Evolutionary conservation across 2,329 filamentous ascomycete species (phyloP), one percentile per base, ranked within the genome.

Genomic region (Talaromyces islandicus): DNA sequence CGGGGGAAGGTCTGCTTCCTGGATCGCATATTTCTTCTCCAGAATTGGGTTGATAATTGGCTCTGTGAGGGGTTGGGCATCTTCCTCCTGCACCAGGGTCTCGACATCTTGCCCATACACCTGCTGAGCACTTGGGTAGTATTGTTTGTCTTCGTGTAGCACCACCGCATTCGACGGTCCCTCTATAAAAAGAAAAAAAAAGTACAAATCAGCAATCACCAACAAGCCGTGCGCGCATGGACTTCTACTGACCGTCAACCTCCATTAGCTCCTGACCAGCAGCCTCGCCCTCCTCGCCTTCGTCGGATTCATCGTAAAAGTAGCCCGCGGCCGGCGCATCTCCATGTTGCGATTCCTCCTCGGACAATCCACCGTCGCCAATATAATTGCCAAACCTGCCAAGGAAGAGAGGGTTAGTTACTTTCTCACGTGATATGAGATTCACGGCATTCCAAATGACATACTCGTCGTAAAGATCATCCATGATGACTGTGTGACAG

Each of bases 141-240:
- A 99, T 74, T 97, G 94, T 76, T 99, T 99, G 79, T 99, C 94
- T 81, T 99, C 94, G 78, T 99, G 94, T 52, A 99, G 84, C 60
- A 99, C 85, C n/a, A 99, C 92, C 56, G 94, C 93, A 75, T 97
- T 99, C 5, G 92, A 97, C 3, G 93, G 90, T 14, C 90, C 92
- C 54, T 92, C 88, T 74, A 91, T 86, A 58, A 14, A 35, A 6
- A 35, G 6, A 84, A 65, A 58, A 14, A 35, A 6, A 35, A 27
- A 84, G 65, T 11, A 19, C 17, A 63, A 60, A 56, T 56, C 11
- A 54, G 60, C 25, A 60, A 62, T 75, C 60, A 75, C 72, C 59
- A 58, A 63, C 25, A 9, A 25, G 24, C n/a, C 27, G 54, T 32
- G 11, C 32, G 54, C 38, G 11, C 32, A 46, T 38, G n/a, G 46